Conservation (phyloP, 371 early-diverging fungal genomes). For the Mucor plumbeus region DNA sequence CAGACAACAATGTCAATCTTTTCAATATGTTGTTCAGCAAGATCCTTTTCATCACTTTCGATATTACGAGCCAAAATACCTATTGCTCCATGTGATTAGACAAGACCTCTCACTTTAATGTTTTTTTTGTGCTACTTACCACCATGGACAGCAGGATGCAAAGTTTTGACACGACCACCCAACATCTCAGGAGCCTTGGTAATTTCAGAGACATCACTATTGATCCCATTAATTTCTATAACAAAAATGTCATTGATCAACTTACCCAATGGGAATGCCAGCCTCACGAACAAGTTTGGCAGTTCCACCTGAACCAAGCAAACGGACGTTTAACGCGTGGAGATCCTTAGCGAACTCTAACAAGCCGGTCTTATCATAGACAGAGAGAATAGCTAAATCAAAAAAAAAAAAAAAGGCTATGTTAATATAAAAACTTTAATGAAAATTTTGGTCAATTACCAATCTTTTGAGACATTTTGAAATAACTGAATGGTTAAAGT, state of each 20-base stretch:
- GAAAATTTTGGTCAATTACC: conserved; percentile 18
- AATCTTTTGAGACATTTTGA: conserved; percentile 42
- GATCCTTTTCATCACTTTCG: conserved; percentile 85
- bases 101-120: not conserved
- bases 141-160: conserved; percentile 98
- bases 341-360: conserved; percentile 89
- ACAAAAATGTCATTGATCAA: too few relatives aligned
- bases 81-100: conserved; percentile 14
- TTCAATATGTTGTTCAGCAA: conserved; percentile 85
- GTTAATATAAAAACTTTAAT: not conserved
- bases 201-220: conserved; percentile 94
- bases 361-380: conserved; percentile 96
- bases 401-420: not conserved
- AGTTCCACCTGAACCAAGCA: conserved; percentile 97
- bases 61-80: conserved; percentile 93
- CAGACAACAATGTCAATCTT: conserved; percentile 96
- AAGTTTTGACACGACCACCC: conserved; percentile 98
- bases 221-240: not conserved
- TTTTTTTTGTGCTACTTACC: conserved; percentile 48
- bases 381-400: conserved; percentile 89
- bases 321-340: conserved; percentile 72
- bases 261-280: conserved; percentile 87
- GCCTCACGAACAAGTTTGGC: conserved; percentile 88
- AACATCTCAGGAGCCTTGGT: conserved; percentile 98
- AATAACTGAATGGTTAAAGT: not conserved